Conservation (phyloP, 2,329 filamentous ascomycete species). For the Basipetospora chlamydospora region DNA sequence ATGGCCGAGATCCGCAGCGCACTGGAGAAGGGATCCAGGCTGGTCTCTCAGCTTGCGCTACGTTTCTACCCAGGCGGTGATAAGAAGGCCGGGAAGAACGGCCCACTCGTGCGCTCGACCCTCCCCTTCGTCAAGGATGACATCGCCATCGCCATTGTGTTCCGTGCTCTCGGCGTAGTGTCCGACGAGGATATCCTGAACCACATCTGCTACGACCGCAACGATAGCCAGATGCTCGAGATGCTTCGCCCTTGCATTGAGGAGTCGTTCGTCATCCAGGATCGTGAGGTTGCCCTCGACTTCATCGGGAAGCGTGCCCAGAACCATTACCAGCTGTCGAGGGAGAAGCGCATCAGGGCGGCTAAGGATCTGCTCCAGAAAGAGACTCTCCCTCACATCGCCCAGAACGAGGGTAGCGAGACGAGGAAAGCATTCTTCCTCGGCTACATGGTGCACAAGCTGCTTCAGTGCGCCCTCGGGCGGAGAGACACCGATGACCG, state of each 20-base stretch:
- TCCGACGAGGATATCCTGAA: constrained; percentile 97
- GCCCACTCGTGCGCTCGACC: constrained; percentile 78
- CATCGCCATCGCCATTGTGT: constrained; percentile 87
- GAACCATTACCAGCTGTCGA: constrained; percentile 45
- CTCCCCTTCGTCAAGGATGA: constrained; percentile 90
- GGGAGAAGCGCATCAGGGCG: constrained; percentile 81
- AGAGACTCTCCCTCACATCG: constrained; percentile 92
- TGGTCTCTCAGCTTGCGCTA: constrained; percentile 85
- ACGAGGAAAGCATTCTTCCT: constrained; percentile 96
- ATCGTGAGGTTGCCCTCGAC: constrained; percentile 84
- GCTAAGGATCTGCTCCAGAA: constrained; percentile 93
- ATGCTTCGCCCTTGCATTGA: constrained; percentile 96
- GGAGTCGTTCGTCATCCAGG: constrained; percentile 91
- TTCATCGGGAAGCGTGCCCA: constrained; percentile 90
- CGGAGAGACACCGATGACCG: constrained; percentile 90
- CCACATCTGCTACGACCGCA: constrained; percentile 91
- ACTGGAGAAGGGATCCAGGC: constrained; percentile 84
- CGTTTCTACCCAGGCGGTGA: constrained; percentile 83
- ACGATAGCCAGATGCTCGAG: constrained; percentile 92
- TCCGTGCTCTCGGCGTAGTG: constrained; percentile 87
- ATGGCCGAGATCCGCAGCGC: constrained; percentile 94
- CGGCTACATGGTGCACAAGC: constrained; percentile 95
- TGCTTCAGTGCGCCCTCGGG: constrained; percentile 84
- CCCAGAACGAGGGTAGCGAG: constrained; percentile 85
- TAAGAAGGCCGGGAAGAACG: constrained; percentile 50